Evolutionary conservation across 192 early-diverging fungal genomes (phyloP).

Genomic region (Chytriomyces sp.): DNA sequence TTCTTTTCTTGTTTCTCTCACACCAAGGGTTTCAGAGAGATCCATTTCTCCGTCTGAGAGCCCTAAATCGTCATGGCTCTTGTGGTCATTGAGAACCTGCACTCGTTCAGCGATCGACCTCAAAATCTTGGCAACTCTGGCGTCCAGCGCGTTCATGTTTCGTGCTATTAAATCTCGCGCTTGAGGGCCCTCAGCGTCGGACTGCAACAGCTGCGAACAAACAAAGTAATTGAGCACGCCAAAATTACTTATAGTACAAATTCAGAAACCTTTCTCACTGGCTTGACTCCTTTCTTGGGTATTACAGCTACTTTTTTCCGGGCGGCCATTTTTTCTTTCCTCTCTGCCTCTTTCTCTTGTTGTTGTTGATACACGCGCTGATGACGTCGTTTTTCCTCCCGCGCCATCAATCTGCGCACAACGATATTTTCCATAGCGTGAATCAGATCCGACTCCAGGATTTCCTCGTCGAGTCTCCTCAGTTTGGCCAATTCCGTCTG

Average conservation of each 20-base stretch:
- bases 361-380: no score
- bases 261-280: no score
- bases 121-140: conserved; percentile 27
- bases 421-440: background rate
- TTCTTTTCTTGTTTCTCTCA: conserved; percentile 14
- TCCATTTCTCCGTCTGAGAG: conserved; percentile 8
- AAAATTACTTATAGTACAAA: no score
- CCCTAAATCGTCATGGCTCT: background rate
- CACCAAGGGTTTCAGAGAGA: conserved; percentile 17
- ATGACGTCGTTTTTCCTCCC: no score
- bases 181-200: no score
- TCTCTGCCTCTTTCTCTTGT: no score
- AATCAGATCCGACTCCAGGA: background rate
- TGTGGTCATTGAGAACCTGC: background rate
- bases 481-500: background rate
- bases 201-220: no score
- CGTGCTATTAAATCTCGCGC: background rate
- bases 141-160: conserved; percentile 10
- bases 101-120: conserved; percentile 19
- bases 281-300: no score
- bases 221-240: no score
- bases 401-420: no score
- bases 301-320: no score
- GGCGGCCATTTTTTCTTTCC: no score
- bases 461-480: background rate